Base-by-base conservation (phyloP, 2,329 filamentous ascomycete genomes). In the Fusarium veterinarium region DNA sequence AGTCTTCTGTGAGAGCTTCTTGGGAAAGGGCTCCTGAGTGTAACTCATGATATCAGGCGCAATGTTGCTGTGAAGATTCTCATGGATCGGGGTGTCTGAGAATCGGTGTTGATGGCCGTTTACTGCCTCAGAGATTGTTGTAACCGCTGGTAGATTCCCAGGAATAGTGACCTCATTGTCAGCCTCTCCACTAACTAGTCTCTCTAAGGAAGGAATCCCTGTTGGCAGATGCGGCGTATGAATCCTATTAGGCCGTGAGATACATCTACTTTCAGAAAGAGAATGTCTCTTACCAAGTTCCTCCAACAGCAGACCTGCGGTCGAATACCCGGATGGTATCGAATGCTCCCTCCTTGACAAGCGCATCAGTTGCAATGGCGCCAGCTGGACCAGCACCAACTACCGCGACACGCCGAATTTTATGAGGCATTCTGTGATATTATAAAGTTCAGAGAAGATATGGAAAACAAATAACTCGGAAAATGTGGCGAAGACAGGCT, bases 81-180 rank as follows among this genome's bases (percentile, higher is more conserved):
- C 58, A 23, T 64, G 59, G 11, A 64, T 52, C 2, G 66, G 25
- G 3, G 58, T 69, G 13, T 69, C 64, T 12, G 66, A 76, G 48
- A 76, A 76, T 20, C 72, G 59, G 7, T 71, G 14, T 35, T 76
- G 74, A 10, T 76, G 62, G 7, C 63, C 53, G 14, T 76, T 76
- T n/a, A 75, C 53, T 20, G 19, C 38, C 19, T 74, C 64, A 1
- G 68, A 64, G 16, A 76, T 19, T 23, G 70, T 46, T 1, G 74
- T 74, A 2, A 75, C 60, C 1, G 74, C 70, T 8, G 74, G 74
- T 9, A 68, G 31, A 6, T 61, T 58, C 20, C 60, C 52, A 10
- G 74, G 74, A 13, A 76, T 44, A 3, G 64, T n/a, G 1, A 74
- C 49, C 5, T 65, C 45, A 8, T 31, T 30, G 8, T 76, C 74